phyloP scores from a whole-genome alignment of 139 green algal genomes.

The Choricystis sp. region DNA sequence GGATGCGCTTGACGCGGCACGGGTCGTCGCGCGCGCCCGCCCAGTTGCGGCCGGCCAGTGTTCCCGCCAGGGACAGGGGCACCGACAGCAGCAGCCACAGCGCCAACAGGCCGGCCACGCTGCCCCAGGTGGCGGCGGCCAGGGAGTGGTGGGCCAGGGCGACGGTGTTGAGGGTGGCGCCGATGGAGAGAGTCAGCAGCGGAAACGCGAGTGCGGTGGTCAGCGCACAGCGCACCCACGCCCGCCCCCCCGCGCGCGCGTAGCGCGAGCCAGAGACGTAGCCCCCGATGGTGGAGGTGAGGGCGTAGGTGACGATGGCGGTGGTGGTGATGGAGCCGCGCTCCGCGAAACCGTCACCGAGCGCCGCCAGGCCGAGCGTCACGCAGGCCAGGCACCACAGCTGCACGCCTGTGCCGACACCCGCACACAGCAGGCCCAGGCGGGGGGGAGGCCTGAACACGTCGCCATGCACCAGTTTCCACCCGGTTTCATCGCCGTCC shows the following conservation, averaged over 20 bases:
- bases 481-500: conserved; percentile 89
- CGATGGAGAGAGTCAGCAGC: conserved; percentile 62
- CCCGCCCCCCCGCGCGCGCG: conserved; percentile 61
- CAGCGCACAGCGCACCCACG: conserved; percentile 87
- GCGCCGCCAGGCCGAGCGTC: neutral
- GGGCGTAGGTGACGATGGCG: conserved; percentile 86
- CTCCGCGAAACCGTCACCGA: conserved; percentile 42
- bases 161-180: conserved; percentile 85
- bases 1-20: conserved; percentile 84
- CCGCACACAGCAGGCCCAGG: conserved; percentile 59
- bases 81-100: conserved; percentile 90
- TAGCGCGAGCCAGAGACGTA: conserved; percentile 75
- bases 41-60: conserved; percentile 41
- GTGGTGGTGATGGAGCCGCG: conserved; percentile 79
- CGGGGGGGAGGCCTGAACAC: conserved; percentile 73
- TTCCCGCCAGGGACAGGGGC: conserved; percentile 79
- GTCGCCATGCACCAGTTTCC: conserved; percentile 96
- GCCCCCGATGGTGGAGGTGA: conserved; percentile 72
- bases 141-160: conserved; percentile 81
- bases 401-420: conserved; percentile 67
- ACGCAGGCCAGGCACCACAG: conserved; percentile 47
- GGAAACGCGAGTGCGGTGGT: conserved; percentile 67
- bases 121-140: conserved; percentile 76
- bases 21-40: conserved; percentile 45
- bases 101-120: conserved; percentile 73